These are phyloP conservation scores for Isoetes taiwanensis DNA, from an alignment of 75 land plant species.

Conservation along the genomic window DNA sequence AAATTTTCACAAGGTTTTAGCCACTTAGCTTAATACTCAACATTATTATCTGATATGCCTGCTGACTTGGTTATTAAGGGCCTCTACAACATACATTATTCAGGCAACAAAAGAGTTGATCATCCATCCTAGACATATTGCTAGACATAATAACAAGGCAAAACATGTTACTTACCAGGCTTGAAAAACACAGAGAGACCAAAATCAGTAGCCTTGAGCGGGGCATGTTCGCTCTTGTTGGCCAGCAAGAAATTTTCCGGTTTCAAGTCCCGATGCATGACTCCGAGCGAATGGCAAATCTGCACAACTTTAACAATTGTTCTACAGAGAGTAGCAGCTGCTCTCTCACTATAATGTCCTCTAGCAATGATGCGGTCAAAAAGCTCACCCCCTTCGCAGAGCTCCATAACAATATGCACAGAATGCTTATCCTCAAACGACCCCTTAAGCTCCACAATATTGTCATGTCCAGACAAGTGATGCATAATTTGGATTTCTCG, in stretches of 20 bases:
- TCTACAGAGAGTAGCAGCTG: slow-evolving; percentile 38
- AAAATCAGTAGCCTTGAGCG: slow-evolving; percentile 50
- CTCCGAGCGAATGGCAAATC: slow-evolving; percentile 46
- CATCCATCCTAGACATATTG: no score
- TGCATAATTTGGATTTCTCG: slow-evolving; percentile 57
- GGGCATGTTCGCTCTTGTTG: slow-evolving; percentile 33
- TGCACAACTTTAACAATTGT: slow-evolving; percentile 42
- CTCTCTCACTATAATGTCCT: slow-evolving; percentile 46
- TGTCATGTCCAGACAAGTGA: slow-evolving; percentile 41
- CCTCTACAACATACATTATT: no score
- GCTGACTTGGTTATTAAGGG: no score
- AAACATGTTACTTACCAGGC: slow-evolving; percentile 32
- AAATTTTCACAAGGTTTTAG: no score
- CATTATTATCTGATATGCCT: no score
- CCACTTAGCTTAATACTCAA: no score
- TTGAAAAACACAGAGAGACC: slow-evolving; percentile 47
- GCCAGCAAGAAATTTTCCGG: slow-evolving; percentile 50
- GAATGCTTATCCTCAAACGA: slow-evolving; percentile 38
- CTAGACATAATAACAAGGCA: no score
- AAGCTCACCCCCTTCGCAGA: slow-evolving; percentile 52
- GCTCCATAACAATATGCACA: slow-evolving; percentile 49
- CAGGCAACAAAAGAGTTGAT: no score
- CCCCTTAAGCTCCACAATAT: slow-evolving; percentile 44
- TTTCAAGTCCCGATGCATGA: slow-evolving; percentile 49
- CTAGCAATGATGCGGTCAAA: slow-evolving; percentile 49